Conservation (phyloP, 2,329 filamentous ascomycete species). For the Exophiala sideris region DNA sequence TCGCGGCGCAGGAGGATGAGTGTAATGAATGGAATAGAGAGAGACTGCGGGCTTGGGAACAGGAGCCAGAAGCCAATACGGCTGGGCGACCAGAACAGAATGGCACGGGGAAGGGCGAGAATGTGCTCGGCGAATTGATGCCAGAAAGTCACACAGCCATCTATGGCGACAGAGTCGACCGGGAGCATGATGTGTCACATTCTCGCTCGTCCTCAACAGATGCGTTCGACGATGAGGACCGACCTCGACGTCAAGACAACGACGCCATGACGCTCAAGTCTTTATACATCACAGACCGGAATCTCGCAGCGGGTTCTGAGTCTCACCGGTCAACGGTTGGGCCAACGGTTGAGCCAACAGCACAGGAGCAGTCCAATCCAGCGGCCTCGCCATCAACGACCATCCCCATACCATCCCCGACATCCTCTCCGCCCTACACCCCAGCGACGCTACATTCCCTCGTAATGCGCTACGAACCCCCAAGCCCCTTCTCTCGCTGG, state of each 20-base stretch:
- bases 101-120: constrained; percentile 14
- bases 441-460: constrained; percentile 60
- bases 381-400: constrained; percentile 1
- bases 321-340: no score
- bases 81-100: background rate
- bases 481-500: constrained; percentile 64
- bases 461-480: constrained; percentile 65
- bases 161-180: constrained; percentile 25
- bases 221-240: constrained; percentile 5
- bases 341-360: no score
- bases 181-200: background rate
- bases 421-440: constrained; percentile 43
- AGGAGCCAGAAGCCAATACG: background rate
- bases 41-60: constrained; percentile 20
- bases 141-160: constrained; percentile 30
- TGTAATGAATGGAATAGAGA: constrained; percentile 27
- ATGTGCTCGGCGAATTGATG: constrained; percentile 24
- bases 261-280: constrained; percentile 28
- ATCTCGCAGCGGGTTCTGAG: background rate
- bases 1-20: constrained; percentile 28
- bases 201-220: constrained; percentile 22
- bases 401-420: constrained; percentile 25
- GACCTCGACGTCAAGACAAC: constrained; percentile 3
- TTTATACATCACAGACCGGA: constrained; percentile 23
- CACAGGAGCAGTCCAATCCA: background rate